Evolutionary conservation across 2,329 filamentous ascomycete species (phyloP), one percentile per base, ranked within the genome.

Genomic region (Verticillium longisporum): DNA sequence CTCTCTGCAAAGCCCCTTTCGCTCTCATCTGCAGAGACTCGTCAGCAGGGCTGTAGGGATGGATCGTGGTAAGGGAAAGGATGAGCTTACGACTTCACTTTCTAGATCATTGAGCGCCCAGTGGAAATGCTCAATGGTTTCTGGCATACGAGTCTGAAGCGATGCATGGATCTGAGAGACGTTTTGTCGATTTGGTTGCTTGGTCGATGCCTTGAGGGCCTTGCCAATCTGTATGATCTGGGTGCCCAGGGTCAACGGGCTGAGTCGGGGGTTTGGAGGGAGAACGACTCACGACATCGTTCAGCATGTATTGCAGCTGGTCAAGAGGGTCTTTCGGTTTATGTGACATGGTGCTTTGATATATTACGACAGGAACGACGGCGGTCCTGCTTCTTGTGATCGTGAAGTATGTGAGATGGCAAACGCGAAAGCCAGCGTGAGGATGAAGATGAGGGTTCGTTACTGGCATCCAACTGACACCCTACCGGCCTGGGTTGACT

Each of bases 151-250:
- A 55, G 73, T 69, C 59, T 76, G 75, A 68, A 67, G 70, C 45
- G 67, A 69, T 64, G 69, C 69, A 36, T 72, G 71, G 14, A 68
- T 66, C 15, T 70, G 71, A 15, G 68, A 67, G 15, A 74, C 62
- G 55, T 74, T 74, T 61, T 73, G 76, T 50, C 77, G 73, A 14
- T 76, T 75, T 64, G 32, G 41, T 11, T 83, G 79, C 65, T 77
- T 79, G 34, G 74, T 73, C 41, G 78, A 78, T 1, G 78, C 73
- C 57, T 77, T 82, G 13, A 87, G 72, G n/a, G 83, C 81, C 68
- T 83, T 87, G 15, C 83, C 84, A 1, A 81, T 83, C 69, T 86
- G 81, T 14, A 87, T 76, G 32, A 87, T 78, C 84, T 87, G 45
- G 37, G 11, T 41, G 33, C 11, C 56, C 65, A 21, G 64, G 65